These are phyloP conservation scores for Entophlyctis helioformis DNA, from an alignment of 192 early-diverging fungal species.

Conservation along the genomic window DNA sequence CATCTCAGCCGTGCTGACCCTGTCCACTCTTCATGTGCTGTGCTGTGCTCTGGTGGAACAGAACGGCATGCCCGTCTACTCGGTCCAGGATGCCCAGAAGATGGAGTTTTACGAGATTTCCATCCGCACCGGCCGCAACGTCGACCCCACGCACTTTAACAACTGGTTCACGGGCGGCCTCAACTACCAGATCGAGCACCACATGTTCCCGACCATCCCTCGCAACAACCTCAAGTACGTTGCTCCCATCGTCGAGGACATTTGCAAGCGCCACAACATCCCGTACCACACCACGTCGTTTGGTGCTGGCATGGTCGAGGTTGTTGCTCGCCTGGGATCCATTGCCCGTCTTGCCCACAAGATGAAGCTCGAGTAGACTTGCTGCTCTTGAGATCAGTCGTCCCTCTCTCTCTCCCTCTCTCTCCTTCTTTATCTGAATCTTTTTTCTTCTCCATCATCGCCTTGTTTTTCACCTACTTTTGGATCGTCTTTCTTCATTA, in stretches of 20 bases:
- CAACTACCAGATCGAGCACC: slow-evolving; percentile 83
- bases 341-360: slow-evolving; percentile 29
- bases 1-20: background rate
- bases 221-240: slow-evolving; percentile 57
- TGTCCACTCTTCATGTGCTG: slow-evolving; percentile 2
- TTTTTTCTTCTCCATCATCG: no score
- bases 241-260: slow-evolving; percentile 43
- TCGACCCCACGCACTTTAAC: slow-evolving; percentile 38
- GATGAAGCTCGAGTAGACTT: no score
- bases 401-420: no score
- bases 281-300: slow-evolving; percentile 54
- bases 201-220: slow-evolving; percentile 73
- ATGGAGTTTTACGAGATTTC: slow-evolving; percentile 69
- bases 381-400: no score
- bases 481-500: no score
- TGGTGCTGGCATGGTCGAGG: slow-evolving; percentile 45
- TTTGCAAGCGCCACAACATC: slow-evolving; percentile 58
- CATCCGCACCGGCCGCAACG: slow-evolving; percentile 69
- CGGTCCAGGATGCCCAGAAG: slow-evolving; percentile 40
- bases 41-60: no score
- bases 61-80: slow-evolving; percentile 76
- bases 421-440: no score
- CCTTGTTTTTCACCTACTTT: no score
- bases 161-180: slow-evolving; percentile 78
- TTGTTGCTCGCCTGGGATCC: slow-evolving; percentile 35